Evolutionary conservation across 2,329 filamentous ascomycete genomes (phyloP).

Genomic region (Pestalotiopsis sp.): DNA sequence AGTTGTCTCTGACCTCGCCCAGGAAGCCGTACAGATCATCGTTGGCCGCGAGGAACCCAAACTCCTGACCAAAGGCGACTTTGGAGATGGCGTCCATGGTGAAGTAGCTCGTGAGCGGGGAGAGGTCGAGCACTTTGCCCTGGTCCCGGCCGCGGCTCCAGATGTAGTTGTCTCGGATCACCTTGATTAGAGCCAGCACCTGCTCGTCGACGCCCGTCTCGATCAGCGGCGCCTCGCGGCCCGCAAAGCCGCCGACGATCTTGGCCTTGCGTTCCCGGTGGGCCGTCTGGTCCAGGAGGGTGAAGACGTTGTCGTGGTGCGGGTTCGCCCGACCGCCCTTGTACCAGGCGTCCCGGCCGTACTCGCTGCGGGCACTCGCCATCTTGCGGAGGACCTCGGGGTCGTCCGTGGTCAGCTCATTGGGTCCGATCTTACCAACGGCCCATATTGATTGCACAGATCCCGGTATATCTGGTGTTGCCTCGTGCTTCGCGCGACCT

Average conservation of each 20-base stretch:
- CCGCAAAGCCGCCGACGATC: constrained; percentile 22
- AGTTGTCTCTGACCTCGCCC: constrained; percentile 16
- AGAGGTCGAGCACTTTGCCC: constrained; percentile 20
- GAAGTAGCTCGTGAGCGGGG: constrained; percentile 18
- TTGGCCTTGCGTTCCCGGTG: constrained; percentile 38
- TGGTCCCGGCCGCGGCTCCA: constrained; percentile 6
- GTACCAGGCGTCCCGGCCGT: constrained; percentile 22
- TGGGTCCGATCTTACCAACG: constrained; percentile 43
- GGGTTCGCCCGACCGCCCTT: constrained; percentile 19
- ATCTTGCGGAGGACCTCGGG: constrained; percentile 40
- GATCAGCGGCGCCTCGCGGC: constrained; percentile 22
- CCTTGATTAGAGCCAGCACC: constrained; percentile 19
- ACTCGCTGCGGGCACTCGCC: constrained; percentile 27
- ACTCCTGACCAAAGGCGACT: constrained; percentile 27
- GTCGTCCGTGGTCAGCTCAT: constrained; percentile 41
- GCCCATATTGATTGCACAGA: constrained; percentile 26
- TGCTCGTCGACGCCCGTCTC: constrained; percentile 22
- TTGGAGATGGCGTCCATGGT: constrained; percentile 30
- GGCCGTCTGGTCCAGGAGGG: constrained; percentile 43
- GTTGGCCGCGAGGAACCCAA: constrained; percentile 29
- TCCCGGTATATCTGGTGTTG: constrained; percentile 16
- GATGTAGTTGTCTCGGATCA: constrained; percentile 24
- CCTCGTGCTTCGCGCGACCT: constrained; percentile 30
- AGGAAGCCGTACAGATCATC: constrained; percentile 27
- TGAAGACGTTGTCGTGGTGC: constrained; percentile 55